Conservation (phyloP, 495 filamentous ascomycete species). For the Xylaria acuta region DNA sequence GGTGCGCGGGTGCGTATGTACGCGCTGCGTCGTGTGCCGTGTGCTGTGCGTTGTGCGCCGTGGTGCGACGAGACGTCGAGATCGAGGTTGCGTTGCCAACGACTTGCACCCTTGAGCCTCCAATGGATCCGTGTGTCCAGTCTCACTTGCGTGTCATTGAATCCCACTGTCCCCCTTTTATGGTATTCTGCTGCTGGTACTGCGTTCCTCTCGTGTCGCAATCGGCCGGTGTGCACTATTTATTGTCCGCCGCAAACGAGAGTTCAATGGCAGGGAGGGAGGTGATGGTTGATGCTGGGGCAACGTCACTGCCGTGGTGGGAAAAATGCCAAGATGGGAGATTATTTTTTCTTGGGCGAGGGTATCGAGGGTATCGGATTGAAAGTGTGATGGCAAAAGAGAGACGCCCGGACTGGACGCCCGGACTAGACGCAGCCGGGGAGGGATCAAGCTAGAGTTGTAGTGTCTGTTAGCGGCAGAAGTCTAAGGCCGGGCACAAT, state of each 20-base stretch:
- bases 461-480: background rate
- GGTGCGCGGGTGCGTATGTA: background rate
- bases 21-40: conserved; percentile 1
- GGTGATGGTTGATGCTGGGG: conserved; percentile 19
- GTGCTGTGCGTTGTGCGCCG: conserved; percentile 1
- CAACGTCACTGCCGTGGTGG: conserved; percentile 21
- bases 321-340: conserved; percentile 15
- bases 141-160: conserved; percentile 24
- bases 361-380: background rate
- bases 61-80: conserved; percentile 8
- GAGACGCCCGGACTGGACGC: too few species aligned
- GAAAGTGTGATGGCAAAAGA: background rate
- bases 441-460: conserved; percentile 14
- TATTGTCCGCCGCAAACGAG: background rate
- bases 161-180: conserved; percentile 5
- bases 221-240: conserved; percentile 13
- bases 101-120: background rate
- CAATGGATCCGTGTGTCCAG: background rate
- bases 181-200: background rate
- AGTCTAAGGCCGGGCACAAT: conserved; percentile 10
- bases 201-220: conserved; percentile 15
- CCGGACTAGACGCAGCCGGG: background rate
- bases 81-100: conserved; percentile 2
- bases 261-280: background rate
- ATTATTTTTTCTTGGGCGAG: conserved; percentile 5